Base-by-base conservation (phyloP, 305 asterid species). In the Fraxinus paxiana region DNA sequence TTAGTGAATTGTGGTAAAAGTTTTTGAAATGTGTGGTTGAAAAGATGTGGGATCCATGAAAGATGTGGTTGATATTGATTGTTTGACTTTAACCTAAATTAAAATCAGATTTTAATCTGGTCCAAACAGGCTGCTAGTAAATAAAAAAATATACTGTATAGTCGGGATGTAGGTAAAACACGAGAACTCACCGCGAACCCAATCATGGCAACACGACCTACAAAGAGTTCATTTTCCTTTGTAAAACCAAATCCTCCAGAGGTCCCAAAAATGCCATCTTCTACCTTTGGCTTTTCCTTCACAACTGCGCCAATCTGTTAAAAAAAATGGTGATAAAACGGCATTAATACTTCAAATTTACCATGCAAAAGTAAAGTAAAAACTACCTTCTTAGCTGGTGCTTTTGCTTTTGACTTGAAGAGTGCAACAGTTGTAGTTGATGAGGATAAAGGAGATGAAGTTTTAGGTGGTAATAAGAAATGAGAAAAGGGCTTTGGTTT, bases 171-270 rank as follows among this genome's bases (percentile, higher is more conserved):
- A 56, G 67, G 67, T 56, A 56, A 59, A 59, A n/a, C 9, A 51
- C 22, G 69, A 59, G 13, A n/a, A 85, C 95, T 88, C 24, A 93
- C 98, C 83, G 98, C 98, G 82, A 95, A 95, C 12, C 98, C 98
- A 85, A 95, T 87, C 98, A 95, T 95, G 81, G 98, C 98, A 59
- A 95, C 98, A 61, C 98, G 97, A 31, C 98, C 98, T 17, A 95
- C 98, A 84, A 95, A 95, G 82, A 95, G 97, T 86, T 95, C 98
- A 88, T 95, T 95, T 79, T 91, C 92, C 89, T 95, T 95, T 6
- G 98, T 93, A 34, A 95, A 95, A 48, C 98, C 98, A 83, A 95
- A 90, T 43, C 98, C 98, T 72, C 98, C 98, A 1, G 98, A 95
- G 10, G 98, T 95, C 7, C 98, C 98, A 77, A 95, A 95, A 43